Conservation (phyloP, 2,329 filamentous ascomycete species). For the Bipolaris bicolor region DNA sequence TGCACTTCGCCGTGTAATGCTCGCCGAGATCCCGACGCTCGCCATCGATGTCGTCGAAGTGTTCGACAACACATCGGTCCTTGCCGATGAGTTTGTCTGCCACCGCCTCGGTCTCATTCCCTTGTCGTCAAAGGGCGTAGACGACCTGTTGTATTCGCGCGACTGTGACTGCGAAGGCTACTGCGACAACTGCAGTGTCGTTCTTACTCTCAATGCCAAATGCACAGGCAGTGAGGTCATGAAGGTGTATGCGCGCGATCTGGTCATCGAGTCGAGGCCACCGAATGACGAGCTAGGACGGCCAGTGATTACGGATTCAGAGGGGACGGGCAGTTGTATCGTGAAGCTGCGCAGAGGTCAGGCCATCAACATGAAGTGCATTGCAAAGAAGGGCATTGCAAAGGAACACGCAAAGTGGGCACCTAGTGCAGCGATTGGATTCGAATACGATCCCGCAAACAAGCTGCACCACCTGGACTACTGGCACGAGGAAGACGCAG, state of each 20-base stretch:
- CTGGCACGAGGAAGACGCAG: conserved; percentile 91
- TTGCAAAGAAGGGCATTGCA: conserved; percentile 97
- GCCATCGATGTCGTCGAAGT: conserved; percentile 95
- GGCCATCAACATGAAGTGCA: conserved; percentile 86
- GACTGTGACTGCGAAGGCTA: conserved; percentile 97
- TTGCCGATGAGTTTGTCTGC: conserved; percentile 94
- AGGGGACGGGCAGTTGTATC: conserved; percentile 81
- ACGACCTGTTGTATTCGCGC: conserved; percentile 81
- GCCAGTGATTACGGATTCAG: conserved; percentile 83
- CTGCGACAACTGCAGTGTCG: conserved; percentile 90
- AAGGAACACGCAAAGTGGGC: conserved; percentile 99
- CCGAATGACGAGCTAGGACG: conserved; percentile 77
- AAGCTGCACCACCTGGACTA: conserved; percentile 90
- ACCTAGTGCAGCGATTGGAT: conserved; percentile 87
- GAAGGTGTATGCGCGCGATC: conserved; percentile 90
- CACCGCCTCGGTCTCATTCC: conserved; percentile 92
- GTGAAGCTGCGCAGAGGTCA: conserved; percentile 89
- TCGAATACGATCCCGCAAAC: conserved; percentile 98
- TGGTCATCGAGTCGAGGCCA: conserved; percentile 73
- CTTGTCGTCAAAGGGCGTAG: conserved; percentile 81
- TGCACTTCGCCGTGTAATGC: conserved; percentile 85
- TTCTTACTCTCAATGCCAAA: conserved; percentile 81
- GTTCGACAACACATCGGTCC: conserved; percentile 90
- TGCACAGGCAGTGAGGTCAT: conserved; percentile 87
- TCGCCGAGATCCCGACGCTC: conserved; percentile 91